Conservation (phyloP, 129 eudicot genomes). For the Lonicera japonica region DNA sequence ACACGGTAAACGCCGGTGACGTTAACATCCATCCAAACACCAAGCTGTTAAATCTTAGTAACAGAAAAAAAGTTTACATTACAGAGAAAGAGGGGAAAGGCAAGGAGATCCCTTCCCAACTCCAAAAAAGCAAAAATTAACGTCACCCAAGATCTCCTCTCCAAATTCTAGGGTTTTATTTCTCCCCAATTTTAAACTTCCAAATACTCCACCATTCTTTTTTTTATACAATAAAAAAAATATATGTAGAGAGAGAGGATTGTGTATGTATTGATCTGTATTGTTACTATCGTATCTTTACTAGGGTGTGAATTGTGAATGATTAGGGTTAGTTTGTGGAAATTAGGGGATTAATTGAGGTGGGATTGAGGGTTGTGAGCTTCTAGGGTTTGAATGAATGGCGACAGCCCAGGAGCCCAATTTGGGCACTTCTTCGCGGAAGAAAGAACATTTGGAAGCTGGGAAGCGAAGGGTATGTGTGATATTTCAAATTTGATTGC, state of each 20-base stretch:
- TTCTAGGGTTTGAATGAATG: slow-evolving; percentile 33
- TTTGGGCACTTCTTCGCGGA: slow-evolving; percentile 33
- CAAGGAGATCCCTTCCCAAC: too few species aligned
- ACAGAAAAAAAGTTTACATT: too few species aligned
- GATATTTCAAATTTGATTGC: background rate
- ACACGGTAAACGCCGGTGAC: too few species aligned
- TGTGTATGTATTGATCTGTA: background rate
- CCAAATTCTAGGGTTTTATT: slow-evolving; percentile 44
- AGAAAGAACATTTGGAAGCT: slow-evolving; percentile 82
- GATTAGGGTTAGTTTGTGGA: background rate
- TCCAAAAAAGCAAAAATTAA: background rate
- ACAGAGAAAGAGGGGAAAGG: too few species aligned
- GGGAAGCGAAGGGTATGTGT: slow-evolving; percentile 72
- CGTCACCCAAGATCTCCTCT: slow-evolving; percentile 26
- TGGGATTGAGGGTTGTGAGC: too few species aligned
- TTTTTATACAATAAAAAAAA: too few species aligned
- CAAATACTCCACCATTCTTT: background rate
- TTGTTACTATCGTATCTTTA: slow-evolving; percentile 4
- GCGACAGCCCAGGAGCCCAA: slow-evolving; percentile 75
- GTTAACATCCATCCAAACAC: too few species aligned
- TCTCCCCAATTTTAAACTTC: background rate
- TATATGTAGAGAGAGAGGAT: too few species aligned
- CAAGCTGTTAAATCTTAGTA: too few species aligned
- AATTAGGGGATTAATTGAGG: background rate
- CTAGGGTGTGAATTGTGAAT: background rate